Evolutionary conservation across 1,139 yeast genomes (phyloP).

Genomic region (Kurtzmaniella quercitrusa): DNA sequence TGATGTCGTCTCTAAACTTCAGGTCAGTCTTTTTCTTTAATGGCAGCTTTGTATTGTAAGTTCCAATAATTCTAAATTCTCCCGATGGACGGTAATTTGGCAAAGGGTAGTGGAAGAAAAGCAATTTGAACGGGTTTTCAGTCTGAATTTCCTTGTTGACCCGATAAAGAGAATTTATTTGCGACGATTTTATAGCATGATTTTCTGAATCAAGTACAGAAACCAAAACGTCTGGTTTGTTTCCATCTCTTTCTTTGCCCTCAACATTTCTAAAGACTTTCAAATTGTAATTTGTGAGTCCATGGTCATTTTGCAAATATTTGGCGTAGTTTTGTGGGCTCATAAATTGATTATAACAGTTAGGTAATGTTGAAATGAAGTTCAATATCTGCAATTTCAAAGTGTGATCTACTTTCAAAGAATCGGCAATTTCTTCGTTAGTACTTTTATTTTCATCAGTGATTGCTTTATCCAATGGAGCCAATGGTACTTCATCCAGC

Average conservation of each 20-base stretch:
- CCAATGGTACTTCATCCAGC: constrained; percentile 13
- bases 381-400: constrained; percentile 13
- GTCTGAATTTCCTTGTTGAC: constrained; percentile 12
- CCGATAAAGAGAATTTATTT: constrained; percentile 26
- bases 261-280: constrained; percentile 12
- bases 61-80: constrained; percentile 45
- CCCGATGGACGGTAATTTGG: constrained; percentile 51
- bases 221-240: constrained; percentile 21
- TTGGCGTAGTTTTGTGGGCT: background rate
- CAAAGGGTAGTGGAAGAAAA: constrained; percentile 51
- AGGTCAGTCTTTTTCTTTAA: constrained; percentile 31
- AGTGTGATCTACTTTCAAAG: constrained; percentile 30
- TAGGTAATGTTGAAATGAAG: constrained; percentile 32
- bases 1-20: constrained; percentile 33
- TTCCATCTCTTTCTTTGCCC: constrained; percentile 4
- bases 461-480: background rate
- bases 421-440: constrained; percentile 9
- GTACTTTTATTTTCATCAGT: background rate
- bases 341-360: constrained; percentile 28
- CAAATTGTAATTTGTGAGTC: constrained; percentile 36
- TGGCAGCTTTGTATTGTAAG: constrained; percentile 43
- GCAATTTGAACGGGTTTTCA: constrained; percentile 22
- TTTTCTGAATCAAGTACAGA: constrained; percentile 34
- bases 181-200: constrained; percentile 27
- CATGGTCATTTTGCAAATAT: constrained; percentile 19